Percentiles rank a stretch among this genome's conserved stretches.
Conservation (phyloP, 176 grass and related monocot genomes). For the Rhynchospora tenuis region DNA sequence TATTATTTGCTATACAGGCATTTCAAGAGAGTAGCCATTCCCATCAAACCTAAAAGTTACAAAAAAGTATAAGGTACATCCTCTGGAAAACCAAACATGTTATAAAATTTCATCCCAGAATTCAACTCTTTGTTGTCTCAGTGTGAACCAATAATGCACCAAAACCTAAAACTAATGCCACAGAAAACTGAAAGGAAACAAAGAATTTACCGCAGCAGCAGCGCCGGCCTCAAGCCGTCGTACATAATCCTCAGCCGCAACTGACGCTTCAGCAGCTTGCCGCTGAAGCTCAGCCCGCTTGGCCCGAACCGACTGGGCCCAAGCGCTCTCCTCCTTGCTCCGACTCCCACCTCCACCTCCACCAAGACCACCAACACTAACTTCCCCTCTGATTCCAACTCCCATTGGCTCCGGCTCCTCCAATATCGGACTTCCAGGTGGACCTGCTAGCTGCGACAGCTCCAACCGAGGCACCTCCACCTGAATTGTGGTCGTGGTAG, state of each 20-base stretch:
- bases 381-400: background rate
- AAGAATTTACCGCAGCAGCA: background rate
- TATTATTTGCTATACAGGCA: background rate
- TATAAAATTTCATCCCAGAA: background rate
- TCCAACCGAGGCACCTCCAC: constrained; percentile 11
- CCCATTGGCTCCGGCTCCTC: background rate
- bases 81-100: background rate
- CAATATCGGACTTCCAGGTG: constrained; percentile 7
- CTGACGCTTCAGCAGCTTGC: constrained; percentile 33
- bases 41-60: background rate
- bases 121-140: background rate
- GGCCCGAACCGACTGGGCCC: constrained; percentile 21
- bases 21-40: background rate
- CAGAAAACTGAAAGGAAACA: background rate
- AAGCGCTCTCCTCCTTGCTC: constrained; percentile 7
- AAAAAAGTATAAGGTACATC: background rate
- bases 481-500: constrained; percentile 18
- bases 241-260: constrained; percentile 44
- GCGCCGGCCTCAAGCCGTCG: constrained; percentile 33
- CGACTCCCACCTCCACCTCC: background rate
- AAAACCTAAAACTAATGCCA: constrained; percentile 1
- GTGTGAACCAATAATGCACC: background rate
- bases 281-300: constrained; percentile 32
- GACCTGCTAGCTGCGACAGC: background rate
- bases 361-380: background rate